Evolutionary conservation across 1,139 yeast genomes (phyloP).

Genomic region (Diutina pseudorugosa): DNA sequence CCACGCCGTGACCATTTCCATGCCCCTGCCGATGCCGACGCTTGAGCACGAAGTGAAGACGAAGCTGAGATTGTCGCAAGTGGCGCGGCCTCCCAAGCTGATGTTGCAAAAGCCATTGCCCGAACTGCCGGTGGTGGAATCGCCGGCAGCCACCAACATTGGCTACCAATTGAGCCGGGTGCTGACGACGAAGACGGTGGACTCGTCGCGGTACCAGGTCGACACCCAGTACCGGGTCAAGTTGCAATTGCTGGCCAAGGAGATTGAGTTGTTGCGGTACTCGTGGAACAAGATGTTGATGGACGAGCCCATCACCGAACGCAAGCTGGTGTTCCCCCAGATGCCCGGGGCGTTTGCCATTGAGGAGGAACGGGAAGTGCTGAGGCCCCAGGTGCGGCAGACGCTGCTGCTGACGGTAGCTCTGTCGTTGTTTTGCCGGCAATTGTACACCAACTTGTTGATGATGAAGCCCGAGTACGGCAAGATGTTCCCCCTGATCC

Average conservation of each 20-base stretch:
- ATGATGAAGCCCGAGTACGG: conserved; percentile 42
- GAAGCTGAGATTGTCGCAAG: not conserved
- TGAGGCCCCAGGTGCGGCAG: not conserved
- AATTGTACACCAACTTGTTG: conserved; percentile 48
- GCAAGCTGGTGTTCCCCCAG: conserved; percentile 7
- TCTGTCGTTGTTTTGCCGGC: conserved; percentile 42
- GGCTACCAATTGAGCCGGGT: not conserved
- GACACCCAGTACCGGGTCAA: conserved; percentile 1
- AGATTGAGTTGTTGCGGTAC: conserved; percentile 28
- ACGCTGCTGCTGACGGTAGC: conserved; percentile 8
- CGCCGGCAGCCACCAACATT: not conserved
- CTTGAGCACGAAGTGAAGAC: not conserved
- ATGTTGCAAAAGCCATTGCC: conserved; percentile 1
- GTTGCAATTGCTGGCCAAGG: conserved; percentile 18
- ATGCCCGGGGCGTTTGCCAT: conserved; percentile 12
- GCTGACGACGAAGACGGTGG: not conserved
- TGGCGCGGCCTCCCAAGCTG: not conserved
- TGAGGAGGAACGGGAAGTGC: not conserved
- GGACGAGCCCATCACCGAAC: conserved; percentile 20
- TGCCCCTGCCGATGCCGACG: not conserved
- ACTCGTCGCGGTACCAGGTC: not conserved
- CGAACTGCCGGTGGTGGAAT: not conserved
- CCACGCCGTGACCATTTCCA: no score
- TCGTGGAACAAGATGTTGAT: conserved; percentile 34
- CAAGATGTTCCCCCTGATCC: conserved; percentile 48